Percentiles rank a stretch among this genome's conserved stretches.
Evolutionary conservation across 2,329 filamentous ascomycete species (phyloP).

Genomic region (Scytalidium lignicola): DNA sequence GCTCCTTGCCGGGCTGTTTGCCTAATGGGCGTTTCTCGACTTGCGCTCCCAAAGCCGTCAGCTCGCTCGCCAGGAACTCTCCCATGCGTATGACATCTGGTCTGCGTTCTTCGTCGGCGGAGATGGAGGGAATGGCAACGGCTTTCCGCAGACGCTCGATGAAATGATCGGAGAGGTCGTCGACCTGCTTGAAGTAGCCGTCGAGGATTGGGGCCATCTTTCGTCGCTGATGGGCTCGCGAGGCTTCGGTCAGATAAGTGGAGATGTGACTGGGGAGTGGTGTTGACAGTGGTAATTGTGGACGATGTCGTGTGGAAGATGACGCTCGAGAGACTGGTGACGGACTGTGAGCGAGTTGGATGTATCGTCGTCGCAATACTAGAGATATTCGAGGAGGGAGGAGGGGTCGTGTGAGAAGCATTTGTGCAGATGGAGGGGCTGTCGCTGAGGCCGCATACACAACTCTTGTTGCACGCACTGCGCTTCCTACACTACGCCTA

Average conservation of each 20-base stretch:
- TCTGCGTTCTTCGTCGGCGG: constrained; percentile 81
- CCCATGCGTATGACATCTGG: constrained; percentile 96
- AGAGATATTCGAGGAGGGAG: too few relatives aligned
- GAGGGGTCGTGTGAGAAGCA: too few relatives aligned
- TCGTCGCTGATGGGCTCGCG: constrained; percentile 48
- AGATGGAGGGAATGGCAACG: constrained; percentile 94
- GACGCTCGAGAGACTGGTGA: too few relatives aligned
- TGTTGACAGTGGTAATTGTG: background rate
- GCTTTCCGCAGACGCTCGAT: constrained; percentile 87
- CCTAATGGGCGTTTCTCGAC: constrained; percentile 85
- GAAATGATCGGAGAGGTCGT: constrained; percentile 71
- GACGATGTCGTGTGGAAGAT: background rate
- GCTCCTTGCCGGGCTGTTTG: constrained; percentile 85
- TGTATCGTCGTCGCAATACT: too few relatives aligned
- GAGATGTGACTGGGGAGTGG: background rate
- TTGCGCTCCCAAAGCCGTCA: constrained; percentile 76
- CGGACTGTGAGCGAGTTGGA: too few relatives aligned
- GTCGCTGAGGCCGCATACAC: too few relatives aligned
- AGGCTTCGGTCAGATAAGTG: constrained; percentile 21
- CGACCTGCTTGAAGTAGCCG: constrained; percentile 88
- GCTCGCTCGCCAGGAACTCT: constrained; percentile 78
- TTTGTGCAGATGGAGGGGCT: too few relatives aligned
- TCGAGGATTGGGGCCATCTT: constrained; percentile 85
- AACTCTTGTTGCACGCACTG: too few relatives aligned
- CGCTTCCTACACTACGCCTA: too few relatives aligned